Evolutionary conservation across 2,329 filamentous ascomycete species (phyloP), one percentile per base, ranked within the genome.

Genomic region (Parasarocladium wereldwijsianum): DNA sequence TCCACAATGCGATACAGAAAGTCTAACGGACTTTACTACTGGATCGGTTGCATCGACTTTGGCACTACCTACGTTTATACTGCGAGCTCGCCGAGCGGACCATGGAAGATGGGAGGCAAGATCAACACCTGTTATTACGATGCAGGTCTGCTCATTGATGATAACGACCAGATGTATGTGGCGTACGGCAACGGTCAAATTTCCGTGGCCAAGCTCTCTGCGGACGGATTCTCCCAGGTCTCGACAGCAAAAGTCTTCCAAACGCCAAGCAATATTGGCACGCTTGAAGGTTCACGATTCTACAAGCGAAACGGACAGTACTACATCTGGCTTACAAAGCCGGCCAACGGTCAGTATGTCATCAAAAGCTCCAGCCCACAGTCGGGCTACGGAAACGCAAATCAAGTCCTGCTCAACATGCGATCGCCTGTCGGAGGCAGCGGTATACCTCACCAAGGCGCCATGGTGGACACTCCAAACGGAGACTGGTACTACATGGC

Each of bases 401-500:
- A 23, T 26, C 26, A 32, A 19, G 28, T 34, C 4, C 19, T 34
- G 8, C 26, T 28, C 29, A 32, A 28, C 17, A 8, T 32, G 14
- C 17, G 10, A 9, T 27, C 24, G 8, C 31, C 31, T 5, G 15
- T 32, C 18, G 17, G 17, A 9, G 25, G 50, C 8, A 54, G 57
- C 1, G 64, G 65, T 1, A 44, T 43, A 9, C 57, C 61, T 0
- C 63, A 71, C 34, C 70, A 75, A 41, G 69, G 69, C 1, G 59
- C 61, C 10, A 46, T 74, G 3, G 57, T 74, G 1, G 54, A 67
- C 16, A 68, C 64, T 0, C 55, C 56, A 1, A 44, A 54, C 6
- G 63, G 63, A 0, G 46, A 62, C 10, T 74, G 68, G 67, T 70
- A 65, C 39, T 74, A 67, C 38, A 62, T 71, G 45, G 57, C 61